Base-by-base conservation (phyloP, 192 early-diverging fungal genomes). In the Umbelopsis ramanniana region DNA sequence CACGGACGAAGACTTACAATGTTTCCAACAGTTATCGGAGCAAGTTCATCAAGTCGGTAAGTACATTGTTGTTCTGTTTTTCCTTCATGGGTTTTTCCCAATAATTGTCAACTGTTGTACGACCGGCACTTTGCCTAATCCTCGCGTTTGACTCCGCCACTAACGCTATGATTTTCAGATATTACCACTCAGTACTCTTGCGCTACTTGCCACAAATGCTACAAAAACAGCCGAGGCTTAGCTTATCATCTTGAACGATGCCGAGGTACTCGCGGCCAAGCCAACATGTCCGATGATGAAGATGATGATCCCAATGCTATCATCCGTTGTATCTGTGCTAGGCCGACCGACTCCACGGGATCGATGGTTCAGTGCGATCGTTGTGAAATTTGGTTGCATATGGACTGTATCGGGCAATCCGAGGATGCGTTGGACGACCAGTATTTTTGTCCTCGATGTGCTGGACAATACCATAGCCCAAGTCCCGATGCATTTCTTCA, bases 281-380 rank as follows among this genome's bases (percentile, higher is more conserved):
- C 11, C 33, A 63, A 63, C 12, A 14, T 37, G 29, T 43, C 53
- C 26, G 37, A 47, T 22, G 19, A 71, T 26, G 40, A 74, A 60
- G 43, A 74, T 66, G 68, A 71, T 40, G 52, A 68, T 24, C 73
- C 72, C 29, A 78, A 84, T 45, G 79, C 67, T 19, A 48, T 78
- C 4, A 80, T 88, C 29, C 78, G 79, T 69, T 88, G 86, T 63
- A 79, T 88, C 22, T 88, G 86, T 66, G 76, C 54, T 38, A 80
- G 79, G 45, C 69, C 70, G 6, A 77, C 72, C 5, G 82, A 84
- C 52, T 84, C 85, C 14, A 74, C 76, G 17, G 85, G 85, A 5
- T 67, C 85, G 10, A 91, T 93, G 89, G 86, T 93, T 14, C 92
- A 93, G 77, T 93, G 92, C 72, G 90, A 91, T 77, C 80, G 86